Percentiles rank a stretch among this genome's conserved stretches.
Conservation (phyloP, 345 rosid genomes). For the Salix purpurea region DNA sequence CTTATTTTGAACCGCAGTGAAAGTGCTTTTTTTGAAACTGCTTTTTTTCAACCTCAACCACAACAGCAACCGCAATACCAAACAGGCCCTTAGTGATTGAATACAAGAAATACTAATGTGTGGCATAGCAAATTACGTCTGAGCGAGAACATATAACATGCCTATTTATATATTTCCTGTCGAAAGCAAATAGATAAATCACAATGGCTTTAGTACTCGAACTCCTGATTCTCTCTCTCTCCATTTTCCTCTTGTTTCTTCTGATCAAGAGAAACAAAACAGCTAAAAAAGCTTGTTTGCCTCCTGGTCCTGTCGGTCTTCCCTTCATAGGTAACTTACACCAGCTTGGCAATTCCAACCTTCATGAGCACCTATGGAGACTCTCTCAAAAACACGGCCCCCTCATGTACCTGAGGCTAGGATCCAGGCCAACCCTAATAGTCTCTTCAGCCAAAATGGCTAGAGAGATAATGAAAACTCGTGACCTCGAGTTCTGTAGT, state of each 20-base stretch:
- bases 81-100: too few relatives aligned
- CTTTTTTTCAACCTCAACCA: too few relatives aligned
- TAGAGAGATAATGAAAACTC: slow-evolving; percentile 31
- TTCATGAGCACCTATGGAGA: slow-evolving; percentile 33
- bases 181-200: too few relatives aligned
- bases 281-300: slow-evolving; percentile 15
- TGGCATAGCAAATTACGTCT: too few relatives aligned
- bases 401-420: slow-evolving; percentile 41
- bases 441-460: slow-evolving; percentile 46
- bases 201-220: too few relatives aligned
- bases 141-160: too few relatives aligned
- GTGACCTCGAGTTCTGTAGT: slow-evolving; percentile 42
- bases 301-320: slow-evolving; percentile 48
- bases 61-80: too few relatives aligned
- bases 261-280: slow-evolving; percentile 7
- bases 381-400: slow-evolving; percentile 55
- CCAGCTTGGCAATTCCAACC: slow-evolving; percentile 29
- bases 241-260: slow-evolving; percentile 16
- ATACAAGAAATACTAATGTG: too few relatives aligned
- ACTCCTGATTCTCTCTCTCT: not conserved
- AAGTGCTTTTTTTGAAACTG: too few relatives aligned
- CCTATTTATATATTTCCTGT: too few relatives aligned
- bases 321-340: slow-evolving; percentile 50
- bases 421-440: slow-evolving; percentile 27
- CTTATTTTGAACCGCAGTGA: too few relatives aligned